These are phyloP conservation scores for Acer yangbiense DNA, from an alignment of 345 rosid genomes.

Conservation along the genomic window DNA sequence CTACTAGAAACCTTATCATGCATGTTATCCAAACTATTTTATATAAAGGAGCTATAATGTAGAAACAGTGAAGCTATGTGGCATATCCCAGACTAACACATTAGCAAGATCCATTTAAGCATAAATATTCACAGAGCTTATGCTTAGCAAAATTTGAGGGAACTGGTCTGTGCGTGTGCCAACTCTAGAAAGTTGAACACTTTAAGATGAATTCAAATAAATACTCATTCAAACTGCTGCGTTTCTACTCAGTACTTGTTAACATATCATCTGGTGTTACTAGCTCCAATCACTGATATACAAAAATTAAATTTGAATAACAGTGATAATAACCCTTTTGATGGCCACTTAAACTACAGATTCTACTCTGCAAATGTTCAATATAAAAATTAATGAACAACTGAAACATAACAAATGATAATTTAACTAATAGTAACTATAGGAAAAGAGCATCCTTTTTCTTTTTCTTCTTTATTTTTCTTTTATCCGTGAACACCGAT, in stretches of 20 bases:
- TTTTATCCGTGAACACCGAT: too few relatives aligned
- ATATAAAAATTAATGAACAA: too few relatives aligned
- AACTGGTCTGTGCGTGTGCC: not conserved
- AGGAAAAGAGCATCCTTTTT: too few relatives aligned
- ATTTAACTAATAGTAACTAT: too few relatives aligned
- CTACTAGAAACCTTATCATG: not conserved
- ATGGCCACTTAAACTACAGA: not conserved
- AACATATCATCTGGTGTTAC: not conserved
- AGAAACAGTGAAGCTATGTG: constrained; percentile 4
- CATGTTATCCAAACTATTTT: not conserved
- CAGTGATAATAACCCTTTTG: not conserved
- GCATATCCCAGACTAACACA: not conserved
- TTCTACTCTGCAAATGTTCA: too few relatives aligned
- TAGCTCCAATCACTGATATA: not conserved
- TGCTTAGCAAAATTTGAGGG: not conserved
- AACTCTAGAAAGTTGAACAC: not conserved
- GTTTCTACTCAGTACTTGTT: not conserved
- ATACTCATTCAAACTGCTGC: not conserved
- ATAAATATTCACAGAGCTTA: not conserved
- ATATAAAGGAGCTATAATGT: not conserved
- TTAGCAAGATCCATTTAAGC: not conserved
- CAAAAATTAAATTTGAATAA: not conserved
- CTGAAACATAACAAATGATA: too few relatives aligned
- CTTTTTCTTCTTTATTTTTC: too few relatives aligned
- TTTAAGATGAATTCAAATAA: not conserved